These are phyloP conservation scores for Sophora flavescens DNA, from an alignment of 306 rosid genomes.

Conservation along the genomic window DNA sequence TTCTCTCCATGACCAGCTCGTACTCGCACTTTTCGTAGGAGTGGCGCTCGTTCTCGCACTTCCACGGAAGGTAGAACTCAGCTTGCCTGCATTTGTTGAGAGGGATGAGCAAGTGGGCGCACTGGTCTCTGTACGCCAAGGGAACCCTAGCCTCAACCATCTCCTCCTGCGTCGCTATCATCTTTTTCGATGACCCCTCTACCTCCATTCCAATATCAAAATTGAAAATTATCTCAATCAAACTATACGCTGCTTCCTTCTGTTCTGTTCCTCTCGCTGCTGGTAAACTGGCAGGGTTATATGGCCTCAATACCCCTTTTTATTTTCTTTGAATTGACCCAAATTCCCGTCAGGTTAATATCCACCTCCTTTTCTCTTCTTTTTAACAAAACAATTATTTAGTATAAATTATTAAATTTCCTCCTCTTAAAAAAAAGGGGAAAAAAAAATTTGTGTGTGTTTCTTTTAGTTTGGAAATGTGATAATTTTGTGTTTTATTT, in stretches of 20 bases:
- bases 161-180: slow-evolving; percentile 94
- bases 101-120: slow-evolving; percentile 92
- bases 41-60: slow-evolving; percentile 86
- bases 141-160: slow-evolving; percentile 94
- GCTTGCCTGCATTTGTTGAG: slow-evolving; percentile 94
- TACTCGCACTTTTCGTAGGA: slow-evolving; percentile 90
- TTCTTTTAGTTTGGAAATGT: no score
- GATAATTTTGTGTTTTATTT: no score
- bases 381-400: no score
- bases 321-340: no score
- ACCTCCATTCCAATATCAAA: slow-evolving; percentile 51
- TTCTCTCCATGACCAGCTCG: slow-evolving; percentile 94
- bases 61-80: slow-evolving; percentile 91
- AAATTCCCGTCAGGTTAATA: no score
- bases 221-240: no score
- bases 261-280: no score
- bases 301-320: background rate
- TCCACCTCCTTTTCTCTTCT: no score
- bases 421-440: no score
- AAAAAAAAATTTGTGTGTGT: no score
- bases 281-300: background rate
- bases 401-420: no score
- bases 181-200: slow-evolving; percentile 90
- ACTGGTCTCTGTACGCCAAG: slow-evolving; percentile 81
- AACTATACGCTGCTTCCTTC: no score